These are phyloP conservation scores for Penicillium egyptiacum DNA, from an alignment of 495 filamentous ascomycete species.

Conservation along the genomic window DNA sequence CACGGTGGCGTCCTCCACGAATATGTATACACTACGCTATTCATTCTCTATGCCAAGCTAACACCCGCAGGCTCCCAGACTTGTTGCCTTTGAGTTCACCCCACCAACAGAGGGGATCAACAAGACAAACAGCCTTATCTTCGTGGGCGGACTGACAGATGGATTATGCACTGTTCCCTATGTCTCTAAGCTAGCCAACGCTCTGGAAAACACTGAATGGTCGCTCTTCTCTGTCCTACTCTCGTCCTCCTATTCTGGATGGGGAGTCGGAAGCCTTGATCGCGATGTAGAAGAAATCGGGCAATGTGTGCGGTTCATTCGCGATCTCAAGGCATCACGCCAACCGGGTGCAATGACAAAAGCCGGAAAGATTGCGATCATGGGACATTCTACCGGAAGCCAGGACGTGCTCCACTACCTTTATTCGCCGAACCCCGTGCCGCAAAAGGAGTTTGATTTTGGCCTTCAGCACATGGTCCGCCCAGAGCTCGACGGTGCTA, in stretches of 20 bases:
- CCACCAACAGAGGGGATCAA: constrained; percentile 27
- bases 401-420: constrained; percentile 85
- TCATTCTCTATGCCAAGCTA: constrained; percentile 5
- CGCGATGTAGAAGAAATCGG: constrained; percentile 73
- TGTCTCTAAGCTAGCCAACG: constrained; percentile 50
- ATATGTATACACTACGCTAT: constrained; percentile 32
- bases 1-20: constrained; percentile 40
- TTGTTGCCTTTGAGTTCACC: constrained; percentile 60
- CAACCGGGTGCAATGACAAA: constrained; percentile 32
- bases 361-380: constrained; percentile 66
- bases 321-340: constrained; percentile 31
- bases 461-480: constrained; percentile 30
- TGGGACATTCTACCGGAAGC: constrained; percentile 88
- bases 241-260: constrained; percentile 67
- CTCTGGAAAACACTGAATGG: constrained; percentile 61
- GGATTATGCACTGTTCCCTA: constrained; percentile 70
- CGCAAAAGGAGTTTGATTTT: constrained; percentile 24
- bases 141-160: constrained; percentile 82
- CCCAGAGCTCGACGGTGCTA: constrained; percentile 69
- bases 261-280: constrained; percentile 66
- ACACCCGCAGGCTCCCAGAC: constrained; percentile 46
- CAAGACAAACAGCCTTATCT: constrained; percentile 69
- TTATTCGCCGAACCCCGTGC: constrained; percentile 35
- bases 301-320: constrained; percentile 70
- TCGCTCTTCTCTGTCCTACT: constrained; percentile 62